Base-by-base conservation (phyloP, 164 flowering plant species). In the Vitis amurensis region DNA sequence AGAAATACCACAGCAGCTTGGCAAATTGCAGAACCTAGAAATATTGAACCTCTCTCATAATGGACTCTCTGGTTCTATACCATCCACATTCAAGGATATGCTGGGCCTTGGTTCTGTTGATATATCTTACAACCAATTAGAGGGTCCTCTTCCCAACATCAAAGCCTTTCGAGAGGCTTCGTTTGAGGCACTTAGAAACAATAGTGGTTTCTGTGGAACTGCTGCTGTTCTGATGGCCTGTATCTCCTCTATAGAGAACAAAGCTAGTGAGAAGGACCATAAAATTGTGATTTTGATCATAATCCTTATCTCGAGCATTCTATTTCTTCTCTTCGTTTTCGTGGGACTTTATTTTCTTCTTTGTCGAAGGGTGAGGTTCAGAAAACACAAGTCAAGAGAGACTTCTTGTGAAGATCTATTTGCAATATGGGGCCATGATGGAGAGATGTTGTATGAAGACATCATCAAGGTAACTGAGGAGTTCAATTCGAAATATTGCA, bases 111-210 rank as follows among this genome's bases (percentile, higher is more conserved):
- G 29, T 0, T 3, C 59, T 0, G 70, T 74, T 29, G 66, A 78
- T 50, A 1, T 78, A 2, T 78, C 81, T 11, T 63, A 70, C 62
- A 78, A 78, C 19, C 4, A 62, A 3, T 55, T 78, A 19, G 66
- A 63, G 16, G 81, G 81, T 49, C 75, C 75, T 0, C 57, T 78
- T 53, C 81, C 81, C 1, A 57, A 71, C 53, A 74, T 57, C 50
- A 52, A 63, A 3, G 74, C 59, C 9, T 78, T 78, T 44, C 61
- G 11, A 5, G 62, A 71, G 1, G 68, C 75, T 1, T 11, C 65
- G 7, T 1, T 12, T 1, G 71, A 64, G n/a, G 60, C 73, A 49
- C 55, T 73, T 19, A 16, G 6, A 3, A 17, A 63, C 15, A 77
- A 77, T 62, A 63, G 16, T 53, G 76, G 66, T 3, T 30, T 76